A percentile compares a stretch with the other conserved stretches of the same genome.
These are phyloP conservation scores for Posidonia australis DNA, from an alignment of 106 monocot genomes.

Conservation along the genomic window DNA sequence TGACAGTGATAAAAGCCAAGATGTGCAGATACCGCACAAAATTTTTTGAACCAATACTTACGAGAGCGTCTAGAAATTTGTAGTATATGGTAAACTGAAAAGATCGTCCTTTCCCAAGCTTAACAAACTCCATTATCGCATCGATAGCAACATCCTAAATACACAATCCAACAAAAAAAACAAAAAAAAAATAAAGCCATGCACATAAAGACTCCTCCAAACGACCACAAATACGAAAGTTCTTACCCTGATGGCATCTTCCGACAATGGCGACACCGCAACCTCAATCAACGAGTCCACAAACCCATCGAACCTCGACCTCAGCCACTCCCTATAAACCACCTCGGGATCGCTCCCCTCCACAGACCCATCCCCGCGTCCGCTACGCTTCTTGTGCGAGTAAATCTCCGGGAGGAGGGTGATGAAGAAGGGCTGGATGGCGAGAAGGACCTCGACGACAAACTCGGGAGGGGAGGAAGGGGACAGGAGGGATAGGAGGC, in stretches of 20 bases:
- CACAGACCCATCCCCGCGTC: background rate
- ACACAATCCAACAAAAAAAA: background rate
- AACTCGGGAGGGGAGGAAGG: conserved; percentile 37
- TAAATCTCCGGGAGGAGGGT: conserved; percentile 64
- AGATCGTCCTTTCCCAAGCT: conserved; percentile 55
- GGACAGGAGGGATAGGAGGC: conserved; percentile 52
- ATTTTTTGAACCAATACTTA: conserved; percentile 18
- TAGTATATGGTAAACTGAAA: conserved; percentile 66
- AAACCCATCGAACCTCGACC: conserved; percentile 56
- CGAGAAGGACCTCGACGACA: conserved; percentile 58
- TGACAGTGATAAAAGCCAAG: no score
- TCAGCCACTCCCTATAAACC: conserved; percentile 63
- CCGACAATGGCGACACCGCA: conserved; percentile 21
- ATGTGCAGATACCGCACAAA: background rate
- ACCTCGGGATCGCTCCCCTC: conserved; percentile 38
- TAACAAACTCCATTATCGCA: conserved; percentile 80
- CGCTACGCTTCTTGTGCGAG: background rate
- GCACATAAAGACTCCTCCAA: no score
- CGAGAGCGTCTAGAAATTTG: conserved; percentile 45
- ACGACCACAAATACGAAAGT: background rate
- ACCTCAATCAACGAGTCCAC: conserved; percentile 38
- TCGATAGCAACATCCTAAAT: conserved; percentile 69
- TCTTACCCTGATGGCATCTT: conserved; percentile 41
- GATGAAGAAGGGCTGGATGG: conserved; percentile 79
- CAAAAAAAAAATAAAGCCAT: conserved; percentile 2